These are phyloP conservation scores for Trametes meyenii DNA, from an alignment of 768 basidiomycete genomes.

Conservation along the genomic window DNA sequence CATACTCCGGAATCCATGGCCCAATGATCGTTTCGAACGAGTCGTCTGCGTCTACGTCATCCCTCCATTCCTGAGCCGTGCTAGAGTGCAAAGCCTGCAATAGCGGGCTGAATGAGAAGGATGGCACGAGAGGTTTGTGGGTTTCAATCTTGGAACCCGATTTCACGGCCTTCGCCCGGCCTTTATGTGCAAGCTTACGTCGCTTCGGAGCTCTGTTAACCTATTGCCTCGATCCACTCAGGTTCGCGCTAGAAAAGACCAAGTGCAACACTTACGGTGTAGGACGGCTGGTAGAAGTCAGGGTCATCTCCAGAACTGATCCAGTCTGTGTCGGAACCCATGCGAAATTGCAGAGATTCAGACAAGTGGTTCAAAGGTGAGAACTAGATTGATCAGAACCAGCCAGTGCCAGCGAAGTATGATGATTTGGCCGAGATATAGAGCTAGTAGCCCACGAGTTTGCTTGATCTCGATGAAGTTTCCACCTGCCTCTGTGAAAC, in stretches of 20 bases:
- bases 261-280: background rate
- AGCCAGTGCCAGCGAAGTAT: too few species aligned
- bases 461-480: too few species aligned
- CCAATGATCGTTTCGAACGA: constrained; percentile 41
- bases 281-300: background rate
- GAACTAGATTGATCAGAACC: background rate
- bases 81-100: constrained; percentile 7
- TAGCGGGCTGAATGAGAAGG: constrained; percentile 5
- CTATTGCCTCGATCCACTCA: background rate
- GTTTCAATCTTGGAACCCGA: background rate
- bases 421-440: too few species aligned
- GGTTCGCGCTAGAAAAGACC: background rate
- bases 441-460: too few species aligned
- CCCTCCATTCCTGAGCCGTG: background rate
- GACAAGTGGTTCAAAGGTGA: background rate
- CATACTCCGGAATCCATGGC: constrained; percentile 37
- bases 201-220: background rate
- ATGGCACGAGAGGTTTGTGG: background rate
- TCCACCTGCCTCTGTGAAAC: too few species aligned
- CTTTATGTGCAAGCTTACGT: constrained; percentile 6
- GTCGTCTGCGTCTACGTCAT: constrained; percentile 9
- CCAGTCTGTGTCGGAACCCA: constrained; percentile 20
- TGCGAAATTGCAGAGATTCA: background rate
- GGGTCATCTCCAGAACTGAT: constrained; percentile 6
- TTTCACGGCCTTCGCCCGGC: background rate